Percentiles rank a stretch among this genome's conserved stretches.
Evolutionary conservation across 306 rosid species (phyloP).

Genomic region (Vachellia collinsii): DNA sequence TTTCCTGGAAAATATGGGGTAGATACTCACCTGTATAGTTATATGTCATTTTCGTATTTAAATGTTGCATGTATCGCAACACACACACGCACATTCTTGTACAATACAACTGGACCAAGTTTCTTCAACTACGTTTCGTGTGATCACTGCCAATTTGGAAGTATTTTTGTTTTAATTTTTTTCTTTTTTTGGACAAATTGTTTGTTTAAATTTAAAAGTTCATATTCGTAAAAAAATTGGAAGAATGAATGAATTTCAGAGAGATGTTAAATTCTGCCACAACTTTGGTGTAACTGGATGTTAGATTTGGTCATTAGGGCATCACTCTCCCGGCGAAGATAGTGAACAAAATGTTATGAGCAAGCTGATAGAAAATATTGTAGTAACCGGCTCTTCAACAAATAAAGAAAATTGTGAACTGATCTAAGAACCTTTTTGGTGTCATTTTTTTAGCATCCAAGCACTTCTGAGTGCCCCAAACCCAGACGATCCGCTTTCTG

Average conservation of each 20-base stretch:
- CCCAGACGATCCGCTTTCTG: too few relatives aligned
- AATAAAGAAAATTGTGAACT: slow-evolving; percentile 12
- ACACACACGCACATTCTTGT: too few relatives aligned
- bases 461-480: too few relatives aligned
- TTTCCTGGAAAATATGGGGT: slow-evolving; percentile 5
- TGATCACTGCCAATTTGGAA: slow-evolving; percentile 5
- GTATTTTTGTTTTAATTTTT: not conserved
- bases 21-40: not conserved
- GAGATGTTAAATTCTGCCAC: not conserved
- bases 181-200: not conserved
- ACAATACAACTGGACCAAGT: not conserved
- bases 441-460: slow-evolving; percentile 58
- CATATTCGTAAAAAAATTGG: too few relatives aligned
- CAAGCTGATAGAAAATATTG: not conserved
- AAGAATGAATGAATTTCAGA: not conserved
- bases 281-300: not conserved
- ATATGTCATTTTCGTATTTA: not conserved
- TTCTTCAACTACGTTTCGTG: not conserved
- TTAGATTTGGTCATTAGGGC: slow-evolving; percentile 3
- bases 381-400: not conserved
- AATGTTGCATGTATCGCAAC: not conserved
- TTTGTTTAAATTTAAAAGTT: not conserved
- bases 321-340: slow-evolving; percentile 6
- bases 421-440: slow-evolving; percentile 4
- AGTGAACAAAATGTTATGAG: slow-evolving; percentile 6